Conservation (phyloP, 2,329 filamentous ascomycete genomes). For the Botryosphaeria agaves region DNA sequence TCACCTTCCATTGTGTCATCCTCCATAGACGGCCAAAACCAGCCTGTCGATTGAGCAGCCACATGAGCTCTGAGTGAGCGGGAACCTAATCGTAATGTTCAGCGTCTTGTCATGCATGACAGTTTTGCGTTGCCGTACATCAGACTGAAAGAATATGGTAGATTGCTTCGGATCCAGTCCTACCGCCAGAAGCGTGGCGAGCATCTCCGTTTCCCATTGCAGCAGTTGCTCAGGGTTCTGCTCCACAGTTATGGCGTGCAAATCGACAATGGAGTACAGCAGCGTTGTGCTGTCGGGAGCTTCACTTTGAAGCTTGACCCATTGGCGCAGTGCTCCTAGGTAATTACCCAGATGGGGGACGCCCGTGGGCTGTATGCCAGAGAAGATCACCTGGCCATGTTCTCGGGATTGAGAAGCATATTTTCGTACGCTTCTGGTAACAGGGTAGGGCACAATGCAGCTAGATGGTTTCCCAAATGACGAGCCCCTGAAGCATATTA, state of each 20-base stretch:
- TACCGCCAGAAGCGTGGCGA: constrained; percentile 68
- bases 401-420: no score
- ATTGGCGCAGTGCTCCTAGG: constrained; percentile 72
- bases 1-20: constrained; percentile 99
- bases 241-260: constrained; percentile 77
- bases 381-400: constrained; percentile 52
- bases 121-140: constrained; percentile 34
- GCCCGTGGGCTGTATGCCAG: constrained; percentile 91
- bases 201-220: constrained; percentile 50
- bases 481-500: no score
- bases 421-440: no score
- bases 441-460: no score
- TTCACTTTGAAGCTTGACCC: constrained; percentile 62
- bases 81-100: constrained; percentile 45
- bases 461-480: no score
- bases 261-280: constrained; percentile 77
- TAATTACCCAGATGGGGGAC: constrained; percentile 93
- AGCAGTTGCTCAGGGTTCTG: constrained; percentile 46
- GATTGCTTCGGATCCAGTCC: constrained; percentile 65
- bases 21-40: constrained; percentile 85
- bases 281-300: constrained; percentile 40
- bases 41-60: constrained; percentile 84
- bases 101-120: no score
- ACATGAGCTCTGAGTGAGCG: constrained; percentile 83
- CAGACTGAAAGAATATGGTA: constrained; percentile 68